A percentile compares a stretch with the other conserved stretches of the same genome.
These are phyloP conservation scores for Penicillium diatomitis DNA, from an alignment of 495 filamentous ascomycete genomes.

Conservation along the genomic window DNA sequence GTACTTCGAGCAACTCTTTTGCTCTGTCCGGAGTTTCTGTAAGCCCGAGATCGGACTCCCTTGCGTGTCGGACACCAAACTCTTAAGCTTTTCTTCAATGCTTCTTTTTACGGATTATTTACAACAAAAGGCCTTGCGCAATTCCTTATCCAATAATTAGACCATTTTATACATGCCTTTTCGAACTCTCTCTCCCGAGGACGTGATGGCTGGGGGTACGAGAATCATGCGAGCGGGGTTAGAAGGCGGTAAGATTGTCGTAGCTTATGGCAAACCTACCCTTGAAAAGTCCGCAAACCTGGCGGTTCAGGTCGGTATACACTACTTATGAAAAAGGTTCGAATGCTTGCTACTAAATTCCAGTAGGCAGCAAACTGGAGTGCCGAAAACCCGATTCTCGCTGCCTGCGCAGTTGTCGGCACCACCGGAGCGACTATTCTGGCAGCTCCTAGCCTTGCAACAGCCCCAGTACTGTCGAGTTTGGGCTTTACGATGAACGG, in stretches of 20 bases:
- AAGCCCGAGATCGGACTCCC: no score
- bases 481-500: no score
- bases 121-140: background rate
- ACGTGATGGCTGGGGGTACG: background rate
- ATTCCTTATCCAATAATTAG: background rate
- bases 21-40: no score
- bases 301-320: background rate
- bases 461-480: no score
- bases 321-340: background rate
- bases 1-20: no score
- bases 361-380: slow-evolving; percentile 1
- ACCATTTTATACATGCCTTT: background rate
- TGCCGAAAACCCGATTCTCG: slow-evolving; percentile 7
- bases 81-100: no score
- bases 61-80: no score
- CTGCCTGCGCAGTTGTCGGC: slow-evolving; percentile 5
- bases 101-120: no score
- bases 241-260: background rate
- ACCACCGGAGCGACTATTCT: slow-evolving; percentile 2
- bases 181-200: background rate
- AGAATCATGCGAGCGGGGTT: slow-evolving; percentile 4
- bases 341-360: background rate
- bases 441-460: slow-evolving; percentile 6
- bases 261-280: slow-evolving; percentile 6
- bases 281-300: slow-evolving; percentile 6